phyloP scores from a whole-genome alignment of 2,329 filamentous ascomycete species.

The Neobulgaria alba region DNA sequence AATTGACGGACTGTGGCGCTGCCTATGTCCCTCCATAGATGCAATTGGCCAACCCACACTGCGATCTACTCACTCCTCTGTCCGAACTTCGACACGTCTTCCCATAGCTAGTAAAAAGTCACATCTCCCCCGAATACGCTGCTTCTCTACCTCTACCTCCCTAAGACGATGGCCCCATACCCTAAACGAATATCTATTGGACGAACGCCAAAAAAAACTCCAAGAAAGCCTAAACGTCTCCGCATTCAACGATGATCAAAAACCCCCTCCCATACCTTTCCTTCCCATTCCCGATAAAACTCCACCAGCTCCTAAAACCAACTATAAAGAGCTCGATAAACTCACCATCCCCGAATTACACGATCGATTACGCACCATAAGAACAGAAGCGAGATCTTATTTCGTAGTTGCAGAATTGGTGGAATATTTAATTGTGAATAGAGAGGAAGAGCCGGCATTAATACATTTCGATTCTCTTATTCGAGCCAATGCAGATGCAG shows the following conservation, averaged over 20 bases:
- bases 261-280: too few species aligned
- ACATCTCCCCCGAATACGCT: constrained; percentile 11
- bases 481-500: constrained; percentile 56
- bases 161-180: background rate
- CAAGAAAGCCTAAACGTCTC: background rate
- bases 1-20: constrained; percentile 55
- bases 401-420: constrained; percentile 38
- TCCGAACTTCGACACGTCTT: background rate
- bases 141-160: constrained; percentile 3
- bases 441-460: constrained; percentile 45
- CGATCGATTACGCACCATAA: constrained; percentile 36
- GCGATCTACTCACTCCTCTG: background rate
- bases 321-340: constrained; percentile 21
- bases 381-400: constrained; percentile 32
- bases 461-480: constrained; percentile 69
- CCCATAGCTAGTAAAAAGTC: constrained; percentile 5
- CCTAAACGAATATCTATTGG: too few species aligned
- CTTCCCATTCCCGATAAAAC: too few species aligned
- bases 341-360: constrained; percentile 34
- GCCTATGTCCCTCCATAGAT: constrained; percentile 50
- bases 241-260: background rate
- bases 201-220: too few species aligned
- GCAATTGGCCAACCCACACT: constrained; percentile 27
- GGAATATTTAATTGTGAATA: constrained; percentile 48
- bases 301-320: too few species aligned